phyloP scores from a whole-genome alignment of 169 alveolate species.

The Theileria luwenshuni region DNA sequence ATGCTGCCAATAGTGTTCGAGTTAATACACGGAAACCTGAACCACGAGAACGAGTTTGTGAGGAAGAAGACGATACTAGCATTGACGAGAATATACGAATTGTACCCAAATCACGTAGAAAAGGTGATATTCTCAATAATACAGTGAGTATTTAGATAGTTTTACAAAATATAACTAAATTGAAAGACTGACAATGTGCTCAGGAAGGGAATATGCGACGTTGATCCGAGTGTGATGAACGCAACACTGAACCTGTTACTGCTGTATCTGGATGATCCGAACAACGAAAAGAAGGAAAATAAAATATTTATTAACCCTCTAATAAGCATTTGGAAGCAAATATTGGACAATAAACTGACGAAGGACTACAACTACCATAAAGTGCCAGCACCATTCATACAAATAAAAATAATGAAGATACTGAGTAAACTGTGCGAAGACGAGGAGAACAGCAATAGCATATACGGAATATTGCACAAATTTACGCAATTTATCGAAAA shows the following conservation, averaged over 20 bases:
- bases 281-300: slow-evolving; percentile 76
- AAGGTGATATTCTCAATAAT: not conserved
- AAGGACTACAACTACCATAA: slow-evolving; percentile 92
- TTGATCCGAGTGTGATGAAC: slow-evolving; percentile 94
- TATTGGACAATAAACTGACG: slow-evolving; percentile 89
- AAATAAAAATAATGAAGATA: slow-evolving; percentile 72
- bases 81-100: slow-evolving; percentile 78
- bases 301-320: slow-evolving; percentile 82
- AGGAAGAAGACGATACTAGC: slow-evolving; percentile 92
- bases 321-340: slow-evolving; percentile 89
- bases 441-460: not conserved
- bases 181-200: slow-evolving; percentile 83
- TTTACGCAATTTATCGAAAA: slow-evolving; percentile 76
- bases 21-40: slow-evolving; percentile 81
- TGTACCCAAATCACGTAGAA: slow-evolving; percentile 58
- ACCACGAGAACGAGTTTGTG: slow-evolving; percentile 85
- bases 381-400: slow-evolving; percentile 96
- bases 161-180: slow-evolving; percentile 55
- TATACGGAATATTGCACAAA: slow-evolving; percentile 63
- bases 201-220: slow-evolving; percentile 89
- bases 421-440: slow-evolving; percentile 29
- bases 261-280: slow-evolving; percentile 53
- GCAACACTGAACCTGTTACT: slow-evolving; percentile 86
- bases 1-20: slow-evolving; percentile 89
- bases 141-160: not conserved